These are phyloP conservation scores for Effrenium voratum DNA, from an alignment of 73 alveolate species.

Conservation along the genomic window DNA sequence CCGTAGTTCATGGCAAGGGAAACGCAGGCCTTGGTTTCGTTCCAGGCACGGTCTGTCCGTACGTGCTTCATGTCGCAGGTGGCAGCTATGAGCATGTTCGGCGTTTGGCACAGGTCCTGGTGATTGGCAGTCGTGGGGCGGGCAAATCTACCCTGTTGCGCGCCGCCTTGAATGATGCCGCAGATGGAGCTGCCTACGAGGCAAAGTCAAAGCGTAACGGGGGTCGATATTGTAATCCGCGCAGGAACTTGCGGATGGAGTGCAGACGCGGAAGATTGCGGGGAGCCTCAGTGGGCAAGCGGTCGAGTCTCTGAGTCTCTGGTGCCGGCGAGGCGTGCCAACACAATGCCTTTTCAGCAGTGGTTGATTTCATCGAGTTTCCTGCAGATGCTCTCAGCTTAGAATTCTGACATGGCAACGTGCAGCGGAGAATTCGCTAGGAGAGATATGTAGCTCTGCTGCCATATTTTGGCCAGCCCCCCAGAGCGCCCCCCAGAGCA, in stretches of 20 bases:
- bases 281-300: not conserved
- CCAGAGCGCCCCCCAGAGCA: not conserved
- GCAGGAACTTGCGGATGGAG: conserved; percentile 64
- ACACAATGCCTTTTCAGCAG: conserved; percentile 45
- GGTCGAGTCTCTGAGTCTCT: not conserved
- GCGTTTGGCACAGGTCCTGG: conserved; percentile 23
- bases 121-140: conserved; percentile 71
- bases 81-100: not conserved
- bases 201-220: too few relatives aligned
- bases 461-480: conserved; percentile 53
- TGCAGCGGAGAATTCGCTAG: not conserved
- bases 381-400: conserved; percentile 35
- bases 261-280: conserved; percentile 54
- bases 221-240: too few relatives aligned
- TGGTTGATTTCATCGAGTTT: conserved; percentile 53
- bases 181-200: too few relatives aligned
- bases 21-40: too few relatives aligned
- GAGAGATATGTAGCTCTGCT: conserved; percentile 51
- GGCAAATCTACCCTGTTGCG: conserved; percentile 68
- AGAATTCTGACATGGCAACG: not conserved
- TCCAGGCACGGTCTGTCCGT: not conserved
- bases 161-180: conserved; percentile 15
- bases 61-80: not conserved
- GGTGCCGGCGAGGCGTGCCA: conserved; percentile 34
- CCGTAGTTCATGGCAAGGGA: too few relatives aligned